A percentile compares a stretch with the other conserved stretches of the same genome.
These are phyloP conservation scores for Verticillium dahliae DNA, from an alignment of 2,329 filamentous ascomycete genomes.

Conservation along the genomic window DNA sequence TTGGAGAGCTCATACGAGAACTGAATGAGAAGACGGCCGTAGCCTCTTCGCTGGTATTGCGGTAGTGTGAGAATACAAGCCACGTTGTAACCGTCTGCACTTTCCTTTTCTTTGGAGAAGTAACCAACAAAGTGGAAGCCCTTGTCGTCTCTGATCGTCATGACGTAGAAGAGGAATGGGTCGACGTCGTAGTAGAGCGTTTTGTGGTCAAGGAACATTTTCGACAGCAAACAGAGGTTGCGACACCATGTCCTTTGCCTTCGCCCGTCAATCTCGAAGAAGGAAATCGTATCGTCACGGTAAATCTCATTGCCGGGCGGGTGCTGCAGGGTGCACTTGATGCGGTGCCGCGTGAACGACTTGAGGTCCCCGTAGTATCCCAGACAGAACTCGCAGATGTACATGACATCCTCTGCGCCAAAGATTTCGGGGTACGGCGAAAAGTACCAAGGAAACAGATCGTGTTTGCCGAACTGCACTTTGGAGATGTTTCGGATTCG, in stretches of 20 bases:
- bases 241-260: slow-evolving; percentile 94
- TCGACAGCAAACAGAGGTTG: slow-evolving; percentile 88
- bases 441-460: slow-evolving; percentile 98
- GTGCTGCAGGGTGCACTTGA: slow-evolving; percentile 85
- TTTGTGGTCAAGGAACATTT: slow-evolving; percentile 96
- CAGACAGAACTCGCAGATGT: slow-evolving; percentile 95
- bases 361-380: slow-evolving; percentile 81
- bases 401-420: slow-evolving; percentile 82
- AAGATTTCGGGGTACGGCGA: slow-evolving; percentile 91
- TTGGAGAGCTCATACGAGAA: slow-evolving; percentile 97
- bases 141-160: slow-evolving; percentile 82
- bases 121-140: slow-evolving; percentile 98
- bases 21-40: slow-evolving; percentile 86
- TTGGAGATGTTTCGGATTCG: slow-evolving; percentile 91
- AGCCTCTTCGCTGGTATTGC: slow-evolving; percentile 93
- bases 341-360: slow-evolving; percentile 77
- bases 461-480: slow-evolving; percentile 86
- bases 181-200: slow-evolving; percentile 99
- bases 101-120: slow-evolving; percentile 98
- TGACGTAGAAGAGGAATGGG: slow-evolving; percentile 96
- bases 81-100: slow-evolving; percentile 93
- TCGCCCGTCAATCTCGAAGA: slow-evolving; percentile 94
- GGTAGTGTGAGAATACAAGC: slow-evolving; percentile 96
- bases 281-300: slow-evolving; percentile 85
- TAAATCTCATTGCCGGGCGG: slow-evolving; percentile 98